A percentile compares a stretch with the other conserved stretches of the same genome.
phyloP scores from a whole-genome alignment of 2,329 filamentous ascomycete genomes.

The Botrytis sinoallii region DNA sequence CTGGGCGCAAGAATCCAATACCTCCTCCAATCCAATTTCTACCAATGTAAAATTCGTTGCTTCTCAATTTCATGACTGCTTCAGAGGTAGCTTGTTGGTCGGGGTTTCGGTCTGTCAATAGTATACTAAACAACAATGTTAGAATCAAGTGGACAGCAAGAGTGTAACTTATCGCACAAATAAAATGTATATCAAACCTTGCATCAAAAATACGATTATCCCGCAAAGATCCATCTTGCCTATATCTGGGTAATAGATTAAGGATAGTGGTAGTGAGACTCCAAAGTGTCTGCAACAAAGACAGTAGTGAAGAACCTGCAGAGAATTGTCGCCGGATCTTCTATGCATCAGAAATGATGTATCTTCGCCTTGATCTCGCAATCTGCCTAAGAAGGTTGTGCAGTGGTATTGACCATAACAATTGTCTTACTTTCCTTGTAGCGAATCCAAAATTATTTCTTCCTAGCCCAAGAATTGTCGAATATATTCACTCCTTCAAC shows the following conservation, averaged over 20 bases:
- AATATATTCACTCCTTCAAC: not conserved
- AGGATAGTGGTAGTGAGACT: not conserved
- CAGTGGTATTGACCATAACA: not conserved
- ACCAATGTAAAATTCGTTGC: not conserved
- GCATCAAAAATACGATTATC: too few relatives aligned
- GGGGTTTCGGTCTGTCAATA: accelerated
- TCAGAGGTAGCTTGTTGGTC: not conserved
- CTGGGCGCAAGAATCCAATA: not conserved
- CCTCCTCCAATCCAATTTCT: not conserved
- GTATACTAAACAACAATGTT: not conserved
- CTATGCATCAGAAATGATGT: not conserved
- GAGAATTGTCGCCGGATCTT: not conserved
- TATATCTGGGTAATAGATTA: not conserved
- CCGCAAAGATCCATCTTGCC: not conserved
- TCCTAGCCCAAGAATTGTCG: not conserved
- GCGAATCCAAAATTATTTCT: not conserved
- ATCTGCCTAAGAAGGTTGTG: too few relatives aligned
- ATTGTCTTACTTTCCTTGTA: not conserved
- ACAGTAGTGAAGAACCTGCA: too few relatives aligned
- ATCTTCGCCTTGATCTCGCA: not conserved
- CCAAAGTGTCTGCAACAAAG: not conserved
- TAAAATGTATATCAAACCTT: not conserved
- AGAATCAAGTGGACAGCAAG: not conserved
- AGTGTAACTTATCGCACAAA: not conserved
- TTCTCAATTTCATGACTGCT: not conserved